Evolutionary conservation across 2,329 filamentous ascomycete genomes (phyloP), one percentile per base, ranked within the genome.

Genomic region (Helotiales sp.): DNA sequence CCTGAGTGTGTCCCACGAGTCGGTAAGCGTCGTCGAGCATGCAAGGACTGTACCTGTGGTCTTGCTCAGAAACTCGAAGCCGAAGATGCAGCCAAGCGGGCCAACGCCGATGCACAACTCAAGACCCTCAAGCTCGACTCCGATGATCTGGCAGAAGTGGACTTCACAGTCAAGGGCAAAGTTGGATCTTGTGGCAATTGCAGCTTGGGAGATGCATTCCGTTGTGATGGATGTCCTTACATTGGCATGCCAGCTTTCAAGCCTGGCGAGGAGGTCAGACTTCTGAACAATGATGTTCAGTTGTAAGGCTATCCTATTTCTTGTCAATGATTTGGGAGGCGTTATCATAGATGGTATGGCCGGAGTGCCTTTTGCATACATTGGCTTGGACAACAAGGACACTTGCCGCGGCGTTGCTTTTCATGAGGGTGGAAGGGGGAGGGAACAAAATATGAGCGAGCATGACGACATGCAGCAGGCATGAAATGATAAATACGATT

Each of bases 141-240:
- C 1, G 87, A 91, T 67, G 95, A 99, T 71, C 77, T 99, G 49
- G 86, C 84, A 52, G 93, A 98, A 74, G 82, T 98, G 8, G 95
- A 99, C 75, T 98, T 99, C 71, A 99, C 95, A 0, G 91, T 98
- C n/a, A 83, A 96, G 74, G 95, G 95, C 67, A 98, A 97, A 78
- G 90, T 93, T 5, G 93, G 95, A 54, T 96, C 90, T 17, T 99
- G 95, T 73, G 91, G 91, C 27, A 97, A 93, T 75, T 98, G 95
- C 75, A 89, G 92, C 27, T 81, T 99, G 15, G 95, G 95, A 51
- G 93, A 98, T 74, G 93, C 95, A 3, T 92, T 92, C 77, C 80
- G 88, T 38, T 91, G 88, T 71, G 85, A 85, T 50, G 68, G 83
- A 2, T 90, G 87, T 69, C 93, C 93, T 1, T 96, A 95, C 71